Conservation (phyloP, 2,329 filamentous ascomycete species). For the Aspergillus versicolor region DNA sequence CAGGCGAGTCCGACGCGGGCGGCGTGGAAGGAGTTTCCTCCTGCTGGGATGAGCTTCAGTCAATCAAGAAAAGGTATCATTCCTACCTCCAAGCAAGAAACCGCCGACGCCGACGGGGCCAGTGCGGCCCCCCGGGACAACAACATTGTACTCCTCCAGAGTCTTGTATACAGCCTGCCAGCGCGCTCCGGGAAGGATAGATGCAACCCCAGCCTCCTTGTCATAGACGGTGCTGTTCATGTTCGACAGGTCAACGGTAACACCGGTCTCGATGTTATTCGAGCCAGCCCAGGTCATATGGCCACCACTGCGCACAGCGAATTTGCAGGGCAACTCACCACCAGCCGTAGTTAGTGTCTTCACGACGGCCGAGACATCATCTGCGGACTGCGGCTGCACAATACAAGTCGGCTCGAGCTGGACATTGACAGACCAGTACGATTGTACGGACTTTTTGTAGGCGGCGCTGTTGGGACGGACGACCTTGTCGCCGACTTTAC, state of each 20-base stretch:
- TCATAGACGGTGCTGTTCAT: constrained; percentile 23
- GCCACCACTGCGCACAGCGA: constrained; percentile 44
- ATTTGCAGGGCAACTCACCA: constrained; percentile 14
- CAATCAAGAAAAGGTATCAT: no score
- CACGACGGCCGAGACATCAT: constrained; percentile 24
- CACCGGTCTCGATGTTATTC: constrained; percentile 42
- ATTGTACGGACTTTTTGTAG: constrained; percentile 21
- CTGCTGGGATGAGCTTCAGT: constrained; percentile 13
- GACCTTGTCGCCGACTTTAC: constrained; percentile 17
- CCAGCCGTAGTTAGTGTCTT: constrained; percentile 11
- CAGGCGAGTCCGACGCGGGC: constrained; percentile 50
- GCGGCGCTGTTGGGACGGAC: constrained; percentile 15
- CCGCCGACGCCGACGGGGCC: constrained; percentile 24
- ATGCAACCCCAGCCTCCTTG: constrained; percentile 11
- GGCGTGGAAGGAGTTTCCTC: constrained; percentile 53
- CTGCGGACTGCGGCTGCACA: constrained; percentile 22
- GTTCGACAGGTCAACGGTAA: constrained; percentile 42
- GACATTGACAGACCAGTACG: constrained; percentile 26
- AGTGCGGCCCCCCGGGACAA: constrained; percentile 22
- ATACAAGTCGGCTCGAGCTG: constrained; percentile 24
- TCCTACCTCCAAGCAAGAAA: constrained; percentile 21
- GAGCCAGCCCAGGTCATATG: constrained; percentile 42
- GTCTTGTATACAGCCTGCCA: constrained; percentile 22
- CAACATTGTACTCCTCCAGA: constrained; percentile 14
- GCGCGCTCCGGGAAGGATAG: constrained; percentile 19